Base-by-base conservation (phyloP, 495 filamentous ascomycete genomes). In the Hypoxylon fragiforme region DNA sequence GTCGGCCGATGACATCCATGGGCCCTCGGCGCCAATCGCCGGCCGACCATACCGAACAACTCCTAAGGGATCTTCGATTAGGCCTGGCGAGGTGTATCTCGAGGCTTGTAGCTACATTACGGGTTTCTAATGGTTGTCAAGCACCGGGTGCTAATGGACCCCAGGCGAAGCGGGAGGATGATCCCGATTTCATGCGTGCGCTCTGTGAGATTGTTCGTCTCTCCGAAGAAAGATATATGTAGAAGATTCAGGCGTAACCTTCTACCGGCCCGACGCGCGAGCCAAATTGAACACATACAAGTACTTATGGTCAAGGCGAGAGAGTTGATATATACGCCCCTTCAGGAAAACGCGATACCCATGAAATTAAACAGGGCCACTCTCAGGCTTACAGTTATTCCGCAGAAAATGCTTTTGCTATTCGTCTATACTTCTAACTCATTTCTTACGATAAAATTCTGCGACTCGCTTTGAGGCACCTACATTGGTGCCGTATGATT, bases 171-270 rank as follows among this genome's bases (percentile, higher is more conserved):
- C 60, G 50, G 0, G 54, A 51, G 44, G 57, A 70, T 3, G 71
- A 76, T 20, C 65, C 65, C 1, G 48, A 72, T 14, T 58, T 77
- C 41, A 51, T 77, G 60, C 56, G 71, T 37, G 66, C 73, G 26
- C 64, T 77, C 3, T 76, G 73, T 43, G 71, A 77, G 51, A 60
- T 72, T 7, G 74, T 77, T 16, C 64, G 68, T 22, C 64, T 68
- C 6, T 62, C 64, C 3, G 74, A 77, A 58, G 70, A 74, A 45
- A 46, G 58, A 24, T 62, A 56, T 21, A 56, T 56, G 52, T 62
- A 48, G 14, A 15, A 32, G 8, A 24, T 41, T 12, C n/a, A n/a
- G n/a, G n/a, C n/a, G n/a, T n/a, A 7, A 31, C 45, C 1, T 37
- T 3, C 34, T 16, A 5, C 3, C 9, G 14, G 2, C 14, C 3